phyloP scores from a whole-genome alignment of 2,329 filamentous ascomycete genomes.

The Aspergillus sp. region DNA sequence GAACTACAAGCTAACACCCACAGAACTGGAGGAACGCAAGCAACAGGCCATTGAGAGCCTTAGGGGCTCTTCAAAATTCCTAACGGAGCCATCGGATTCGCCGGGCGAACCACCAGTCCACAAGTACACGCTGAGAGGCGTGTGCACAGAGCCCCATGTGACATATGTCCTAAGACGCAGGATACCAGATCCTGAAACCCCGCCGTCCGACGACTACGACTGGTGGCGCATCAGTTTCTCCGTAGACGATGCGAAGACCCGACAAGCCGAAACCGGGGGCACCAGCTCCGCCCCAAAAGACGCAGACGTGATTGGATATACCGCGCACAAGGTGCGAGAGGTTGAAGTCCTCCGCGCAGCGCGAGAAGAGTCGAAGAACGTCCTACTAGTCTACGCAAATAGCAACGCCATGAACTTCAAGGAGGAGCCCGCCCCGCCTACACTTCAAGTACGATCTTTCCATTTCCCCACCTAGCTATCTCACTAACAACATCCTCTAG shows the following conservation, averaged over 20 bases:
- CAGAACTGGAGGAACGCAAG: constrained; percentile 51
- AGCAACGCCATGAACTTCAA: constrained; percentile 48
- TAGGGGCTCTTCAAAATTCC: constrained; percentile 49
- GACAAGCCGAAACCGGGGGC: constrained; percentile 32
- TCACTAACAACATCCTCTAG: constrained; percentile 31
- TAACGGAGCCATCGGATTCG: constrained; percentile 51
- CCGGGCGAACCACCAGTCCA: constrained; percentile 46
- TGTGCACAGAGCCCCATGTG: constrained; percentile 61
- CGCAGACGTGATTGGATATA: constrained; percentile 45
- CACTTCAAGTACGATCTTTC: constrained; percentile 42
- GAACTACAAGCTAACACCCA: constrained; percentile 15
- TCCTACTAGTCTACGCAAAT: constrained; percentile 64
- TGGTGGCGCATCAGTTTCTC: constrained; percentile 63
- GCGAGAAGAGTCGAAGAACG: constrained; percentile 55
- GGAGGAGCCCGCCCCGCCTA: constrained; percentile 35
- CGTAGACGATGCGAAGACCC: constrained; percentile 45
- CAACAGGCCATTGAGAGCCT: constrained; percentile 47
- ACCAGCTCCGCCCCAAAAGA: constrained; percentile 29
- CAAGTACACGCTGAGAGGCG: constrained; percentile 62
- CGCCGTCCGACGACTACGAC: constrained; percentile 45
- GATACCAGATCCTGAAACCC: constrained; percentile 24
- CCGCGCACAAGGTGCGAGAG: constrained; percentile 50
- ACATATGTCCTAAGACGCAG: constrained; percentile 58
- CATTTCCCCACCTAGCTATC: not conserved
- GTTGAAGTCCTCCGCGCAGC: constrained; percentile 60